These are phyloP conservation scores for Blumeria hordei DNA, from an alignment of 2,329 filamentous ascomycete genomes.

Conservation along the genomic window DNA sequence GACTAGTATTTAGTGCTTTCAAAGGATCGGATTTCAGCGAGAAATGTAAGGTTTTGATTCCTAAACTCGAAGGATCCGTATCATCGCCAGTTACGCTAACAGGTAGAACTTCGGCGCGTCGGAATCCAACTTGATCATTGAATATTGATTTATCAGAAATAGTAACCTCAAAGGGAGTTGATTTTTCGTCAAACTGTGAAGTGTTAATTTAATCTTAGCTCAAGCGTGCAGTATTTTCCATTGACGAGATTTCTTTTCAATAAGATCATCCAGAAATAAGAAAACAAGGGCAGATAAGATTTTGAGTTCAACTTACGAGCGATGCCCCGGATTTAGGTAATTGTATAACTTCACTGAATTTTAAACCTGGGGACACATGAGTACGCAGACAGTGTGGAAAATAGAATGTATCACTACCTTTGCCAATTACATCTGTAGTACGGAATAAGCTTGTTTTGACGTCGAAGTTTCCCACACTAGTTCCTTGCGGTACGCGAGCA, in stretches of 20 bases:
- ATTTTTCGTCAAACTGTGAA: conserved; percentile 7
- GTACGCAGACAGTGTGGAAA: background rate
- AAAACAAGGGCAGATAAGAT: background rate
- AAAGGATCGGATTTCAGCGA: conserved; percentile 27
- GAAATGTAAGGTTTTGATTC: conserved; percentile 37
- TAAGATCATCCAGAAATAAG: background rate
- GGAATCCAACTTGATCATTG: conserved; percentile 32
- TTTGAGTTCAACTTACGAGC: conserved; percentile 13
- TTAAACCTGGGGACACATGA: conserved; percentile 17
- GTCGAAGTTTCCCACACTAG: conserved; percentile 20
- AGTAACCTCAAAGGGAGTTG: conserved; percentile 7
- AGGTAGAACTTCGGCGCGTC: conserved; percentile 31
- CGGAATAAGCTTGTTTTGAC: conserved; percentile 22
- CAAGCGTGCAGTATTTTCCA: background rate
- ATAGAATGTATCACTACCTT: background rate
- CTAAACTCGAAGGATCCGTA: conserved; percentile 25
- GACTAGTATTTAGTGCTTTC: conserved; percentile 28
- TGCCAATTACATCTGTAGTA: conserved; percentile 26
- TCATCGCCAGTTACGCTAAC: conserved; percentile 26
- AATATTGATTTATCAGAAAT: conserved; percentile 31
- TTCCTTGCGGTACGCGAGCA: conserved; percentile 20
- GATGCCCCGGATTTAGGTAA: conserved; percentile 21
- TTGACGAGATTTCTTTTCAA: background rate
- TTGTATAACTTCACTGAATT: conserved; percentile 26
- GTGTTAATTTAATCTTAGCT: background rate